Conservation (phyloP, 306 rosid genomes). For the Aeschynomene evenia region DNA sequence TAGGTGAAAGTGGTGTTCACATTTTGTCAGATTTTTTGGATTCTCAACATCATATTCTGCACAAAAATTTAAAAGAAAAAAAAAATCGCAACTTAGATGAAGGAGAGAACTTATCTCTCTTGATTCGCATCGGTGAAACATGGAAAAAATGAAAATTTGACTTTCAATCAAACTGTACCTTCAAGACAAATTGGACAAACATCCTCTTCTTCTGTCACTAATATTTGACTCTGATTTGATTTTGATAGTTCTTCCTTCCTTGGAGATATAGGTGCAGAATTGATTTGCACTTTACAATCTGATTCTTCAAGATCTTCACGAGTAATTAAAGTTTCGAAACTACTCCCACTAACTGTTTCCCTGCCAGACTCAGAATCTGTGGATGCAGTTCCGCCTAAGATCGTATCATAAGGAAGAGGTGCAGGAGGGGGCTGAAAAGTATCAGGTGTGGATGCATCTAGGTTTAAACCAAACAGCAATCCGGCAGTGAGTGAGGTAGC, state of each 20-base stretch:
- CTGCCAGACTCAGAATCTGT: conserved; percentile 48
- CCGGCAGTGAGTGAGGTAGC: conserved; percentile 43
- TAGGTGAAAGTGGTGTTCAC: conserved; percentile 75
- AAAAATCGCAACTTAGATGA: neutral
- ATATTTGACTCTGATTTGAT: conserved; percentile 29
- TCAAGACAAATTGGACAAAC: conserved; percentile 84
- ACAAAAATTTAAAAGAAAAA: conserved; percentile 5
- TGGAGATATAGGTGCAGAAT: conserved; percentile 41
- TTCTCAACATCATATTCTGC: conserved; percentile 67
- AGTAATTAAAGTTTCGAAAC: conserved; percentile 48
- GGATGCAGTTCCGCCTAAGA: conserved; percentile 49
- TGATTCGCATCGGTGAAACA: neutral
- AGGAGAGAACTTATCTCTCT: neutral
- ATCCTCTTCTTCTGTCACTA: conserved; percentile 59
- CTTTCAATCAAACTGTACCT: conserved; percentile 41
- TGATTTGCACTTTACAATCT: conserved; percentile 45
- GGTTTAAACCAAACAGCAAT: conserved; percentile 42
- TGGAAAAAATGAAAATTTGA: conserved; percentile 7
- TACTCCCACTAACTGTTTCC: conserved; percentile 52
- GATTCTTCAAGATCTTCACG: conserved; percentile 50
- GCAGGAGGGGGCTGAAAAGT: conserved; percentile 70
- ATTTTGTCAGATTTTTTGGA: conserved; percentile 57
- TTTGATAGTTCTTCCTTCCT: conserved; percentile 44
- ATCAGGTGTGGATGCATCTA: conserved; percentile 58
- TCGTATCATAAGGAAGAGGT: conserved; percentile 63